phyloP scores from a whole-genome alignment of 345 rosid species.

The Eucalyptus melliodora region DNA sequence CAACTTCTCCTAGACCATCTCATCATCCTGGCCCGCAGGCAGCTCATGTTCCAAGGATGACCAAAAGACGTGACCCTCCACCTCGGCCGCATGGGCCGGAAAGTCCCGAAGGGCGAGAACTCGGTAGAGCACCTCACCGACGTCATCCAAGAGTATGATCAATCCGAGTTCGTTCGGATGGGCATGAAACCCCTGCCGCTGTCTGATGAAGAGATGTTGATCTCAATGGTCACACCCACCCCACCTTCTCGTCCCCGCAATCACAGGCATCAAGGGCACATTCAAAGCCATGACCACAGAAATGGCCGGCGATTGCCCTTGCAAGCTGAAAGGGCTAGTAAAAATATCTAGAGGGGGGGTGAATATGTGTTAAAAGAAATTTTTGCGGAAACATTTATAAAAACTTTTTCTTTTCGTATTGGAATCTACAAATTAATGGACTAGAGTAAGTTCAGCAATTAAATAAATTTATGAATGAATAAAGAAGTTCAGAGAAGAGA shows the following conservation, averaged over 20 bases:
- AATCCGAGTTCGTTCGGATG: conserved; percentile 33
- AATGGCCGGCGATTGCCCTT: conserved; percentile 8
- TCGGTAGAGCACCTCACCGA: conserved; percentile 44
- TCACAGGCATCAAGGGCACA: not conserved
- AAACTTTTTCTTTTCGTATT: no score
- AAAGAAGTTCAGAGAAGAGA: no score
- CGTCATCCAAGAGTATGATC: conserved; percentile 47
- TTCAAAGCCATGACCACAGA: not conserved
- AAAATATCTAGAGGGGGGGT: no score
- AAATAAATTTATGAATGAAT: no score
- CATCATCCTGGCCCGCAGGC: conserved; percentile 42
- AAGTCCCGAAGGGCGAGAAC: conserved; percentile 39
- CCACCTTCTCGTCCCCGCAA: conserved; percentile 1
- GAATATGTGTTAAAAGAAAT: no score
- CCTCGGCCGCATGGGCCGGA: conserved; percentile 32
- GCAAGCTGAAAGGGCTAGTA: not conserved
- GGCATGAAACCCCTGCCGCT: conserved; percentile 38
- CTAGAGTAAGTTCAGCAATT: no score
- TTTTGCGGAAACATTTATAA: no score
- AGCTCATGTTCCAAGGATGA: conserved; percentile 51
- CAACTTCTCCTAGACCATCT: conserved; percentile 46
- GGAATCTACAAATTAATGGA: no score
- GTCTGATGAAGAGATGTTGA: conserved; percentile 5
- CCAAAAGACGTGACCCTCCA: conserved; percentile 36
- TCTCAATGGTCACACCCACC: conserved; percentile 6